phyloP scores from a whole-genome alignment of 2,329 filamentous ascomycete genomes.

The Chaetomium sp. region DNA sequence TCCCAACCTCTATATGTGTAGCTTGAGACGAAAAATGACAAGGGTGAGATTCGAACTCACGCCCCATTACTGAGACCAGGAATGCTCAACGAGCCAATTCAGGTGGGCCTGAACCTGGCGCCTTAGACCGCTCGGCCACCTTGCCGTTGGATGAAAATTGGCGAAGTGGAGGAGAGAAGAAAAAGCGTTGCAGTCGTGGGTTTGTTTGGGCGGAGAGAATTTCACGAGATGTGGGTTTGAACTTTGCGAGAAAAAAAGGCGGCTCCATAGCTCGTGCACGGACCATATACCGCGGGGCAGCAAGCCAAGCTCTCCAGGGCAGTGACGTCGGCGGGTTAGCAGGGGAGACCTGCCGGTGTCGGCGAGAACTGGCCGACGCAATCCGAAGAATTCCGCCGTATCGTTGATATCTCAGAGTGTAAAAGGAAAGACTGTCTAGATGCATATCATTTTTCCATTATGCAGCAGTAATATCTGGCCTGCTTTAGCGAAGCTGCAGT shows the following conservation, averaged over 20 bases:
- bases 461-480: too few species aligned
- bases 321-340: not conserved
- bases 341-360: slow-evolving; percentile 6
- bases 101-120: slow-evolving; percentile 23
- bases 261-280: not conserved
- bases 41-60: slow-evolving; percentile 26
- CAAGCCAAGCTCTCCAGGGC: too few species aligned
- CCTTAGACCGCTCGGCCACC: slow-evolving; percentile 25
- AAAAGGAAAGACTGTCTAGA: not conserved
- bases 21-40: slow-evolving; percentile 16
- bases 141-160: slow-evolving; percentile 11
- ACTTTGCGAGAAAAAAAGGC: not conserved
- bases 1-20: not conserved
- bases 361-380: slow-evolving; percentile 6
- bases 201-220: not conserved
- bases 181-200: not conserved
- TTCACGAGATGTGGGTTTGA: not conserved
- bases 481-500: too few species aligned
- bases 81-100: slow-evolving; percentile 18
- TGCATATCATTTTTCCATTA: too few species aligned
- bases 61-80: slow-evolving; percentile 23
- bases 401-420: not conserved
- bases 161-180: not conserved
- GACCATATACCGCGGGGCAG: not conserved
- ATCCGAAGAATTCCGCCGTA: slow-evolving; percentile 9